Conservation (phyloP, 1,284 basidiomycete genomes). For the Tilletiaria anomala region DNA sequence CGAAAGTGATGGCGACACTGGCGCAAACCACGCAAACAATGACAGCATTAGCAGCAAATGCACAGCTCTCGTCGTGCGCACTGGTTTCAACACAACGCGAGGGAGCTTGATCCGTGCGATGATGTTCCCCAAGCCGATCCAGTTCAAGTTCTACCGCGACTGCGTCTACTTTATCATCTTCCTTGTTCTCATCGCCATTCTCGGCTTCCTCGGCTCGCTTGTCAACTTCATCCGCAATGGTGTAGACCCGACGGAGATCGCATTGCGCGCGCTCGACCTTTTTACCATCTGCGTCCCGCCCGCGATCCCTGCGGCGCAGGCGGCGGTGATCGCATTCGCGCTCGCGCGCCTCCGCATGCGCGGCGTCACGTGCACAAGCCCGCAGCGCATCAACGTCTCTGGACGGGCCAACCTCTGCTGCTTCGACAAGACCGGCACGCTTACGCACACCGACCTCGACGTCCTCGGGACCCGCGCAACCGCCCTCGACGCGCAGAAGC, state of each 20-base stretch:
- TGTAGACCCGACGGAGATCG: slow-evolving; percentile 12
- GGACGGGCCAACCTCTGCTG: slow-evolving; percentile 11
- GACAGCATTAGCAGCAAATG: too few relatives aligned
- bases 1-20: background rate
- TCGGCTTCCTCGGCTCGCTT: slow-evolving; percentile 9
- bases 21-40: too few relatives aligned
- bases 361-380: slow-evolving; percentile 13
- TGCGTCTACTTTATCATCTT: slow-evolving; percentile 11
- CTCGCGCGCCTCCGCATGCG: slow-evolving; percentile 6
- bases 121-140: slow-evolving; percentile 16
- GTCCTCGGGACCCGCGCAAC: slow-evolving; percentile 9
- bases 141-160: slow-evolving; percentile 12
- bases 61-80: slow-evolving; percentile 8
- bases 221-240: slow-evolving; percentile 15
- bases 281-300: slow-evolving; percentile 12
- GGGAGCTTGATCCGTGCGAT: slow-evolving; percentile 14
- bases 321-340: slow-evolving; percentile 11
- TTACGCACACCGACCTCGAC: slow-evolving; percentile 12
- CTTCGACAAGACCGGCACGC: slow-evolving; percentile 19
- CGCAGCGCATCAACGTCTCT: slow-evolving; percentile 16
- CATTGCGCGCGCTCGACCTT: slow-evolving; percentile 12
- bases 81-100: slow-evolving; percentile 16
- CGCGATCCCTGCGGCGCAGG: slow-evolving; percentile 9
- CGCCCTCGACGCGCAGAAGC: slow-evolving; percentile 3
- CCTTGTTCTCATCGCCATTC: slow-evolving; percentile 8